Percentiles rank a stretch among this genome's conserved stretches.
Evolutionary conservation across 164 flowering plant genomes (phyloP).

Genomic region (Nymphaea colorata): DNA sequence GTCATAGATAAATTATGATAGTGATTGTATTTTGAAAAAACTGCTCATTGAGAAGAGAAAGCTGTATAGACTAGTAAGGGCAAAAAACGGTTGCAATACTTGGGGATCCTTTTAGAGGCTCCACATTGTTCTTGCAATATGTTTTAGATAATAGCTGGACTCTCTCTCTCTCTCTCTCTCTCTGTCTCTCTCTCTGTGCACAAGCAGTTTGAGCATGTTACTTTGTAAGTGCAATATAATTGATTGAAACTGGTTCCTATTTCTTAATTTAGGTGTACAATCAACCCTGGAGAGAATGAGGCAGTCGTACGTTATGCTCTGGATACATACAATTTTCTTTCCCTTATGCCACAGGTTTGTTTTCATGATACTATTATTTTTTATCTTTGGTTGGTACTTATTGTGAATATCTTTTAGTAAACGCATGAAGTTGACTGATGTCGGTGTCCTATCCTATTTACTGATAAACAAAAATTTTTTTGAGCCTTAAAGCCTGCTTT

Average conservation of each 20-base stretch:
- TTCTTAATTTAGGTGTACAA: constrained; percentile 59
- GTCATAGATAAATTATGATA: no score
- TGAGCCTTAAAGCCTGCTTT: no score
- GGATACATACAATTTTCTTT: constrained; percentile 73
- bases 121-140: no score
- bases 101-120: no score
- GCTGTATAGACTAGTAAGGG: no score
- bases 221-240: neutral
- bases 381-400: neutral
- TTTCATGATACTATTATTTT: neutral
- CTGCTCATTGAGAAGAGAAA: no score
- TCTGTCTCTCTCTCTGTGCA: neutral
- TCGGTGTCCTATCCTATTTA: neutral
- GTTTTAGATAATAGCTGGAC: neutral
- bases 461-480: neutral
- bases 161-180: neutral
- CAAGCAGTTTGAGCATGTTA: neutral
- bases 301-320: constrained; percentile 92
- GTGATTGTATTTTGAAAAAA: no score
- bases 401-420: no score
- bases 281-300: constrained; percentile 98
- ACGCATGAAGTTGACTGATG: neutral
- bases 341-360: constrained; percentile 72
- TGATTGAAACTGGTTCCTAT: neutral
- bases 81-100: no score